Conservation (phyloP, 192 early-diverging fungal genomes). For the Rhizophlyctis rosea region DNA sequence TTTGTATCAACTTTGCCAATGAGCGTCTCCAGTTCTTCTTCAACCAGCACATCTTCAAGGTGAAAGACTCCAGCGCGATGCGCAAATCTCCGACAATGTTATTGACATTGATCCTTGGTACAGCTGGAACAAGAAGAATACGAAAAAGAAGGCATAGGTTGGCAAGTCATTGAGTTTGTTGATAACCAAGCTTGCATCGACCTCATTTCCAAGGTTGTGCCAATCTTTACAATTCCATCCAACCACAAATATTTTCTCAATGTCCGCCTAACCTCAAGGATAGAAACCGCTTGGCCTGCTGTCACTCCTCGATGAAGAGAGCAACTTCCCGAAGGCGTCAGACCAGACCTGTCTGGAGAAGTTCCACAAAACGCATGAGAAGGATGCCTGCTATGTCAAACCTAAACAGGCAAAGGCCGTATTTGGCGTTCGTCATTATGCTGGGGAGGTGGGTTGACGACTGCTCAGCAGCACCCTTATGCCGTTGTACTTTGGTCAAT, state of each 20-base stretch:
- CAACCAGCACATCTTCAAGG: conserved; percentile 89
- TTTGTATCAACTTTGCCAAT: conserved; percentile 88
- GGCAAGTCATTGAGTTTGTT: conserved; percentile 80
- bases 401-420: conserved; percentile 34
- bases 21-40: conserved; percentile 96
- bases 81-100: neutral
- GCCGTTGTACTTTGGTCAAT: neutral
- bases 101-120: neutral
- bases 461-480: neutral
- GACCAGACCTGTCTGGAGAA: conserved; percentile 29
- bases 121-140: conserved; percentile 88
- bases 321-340: conserved; percentile 18
- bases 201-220: conserved; percentile 69
- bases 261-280: neutral
- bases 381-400: conserved; percentile 30
- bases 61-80: conserved; percentile 10
- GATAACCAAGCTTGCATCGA: conserved; percentile 96
- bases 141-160: conserved; percentile 51
- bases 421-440: conserved; percentile 56
- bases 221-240: too few relatives aligned
- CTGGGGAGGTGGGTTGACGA: conserved; percentile 51
- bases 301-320: conserved; percentile 28
- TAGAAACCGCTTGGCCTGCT: conserved; percentile 29
- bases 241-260: conserved; percentile 16
- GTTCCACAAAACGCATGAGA: conserved; percentile 17